A percentile compares a stretch with the other conserved stretches of the same genome.
phyloP scores from a whole-genome alignment of 805 yeast genomes.

The Clavispora phyllophila region DNA sequence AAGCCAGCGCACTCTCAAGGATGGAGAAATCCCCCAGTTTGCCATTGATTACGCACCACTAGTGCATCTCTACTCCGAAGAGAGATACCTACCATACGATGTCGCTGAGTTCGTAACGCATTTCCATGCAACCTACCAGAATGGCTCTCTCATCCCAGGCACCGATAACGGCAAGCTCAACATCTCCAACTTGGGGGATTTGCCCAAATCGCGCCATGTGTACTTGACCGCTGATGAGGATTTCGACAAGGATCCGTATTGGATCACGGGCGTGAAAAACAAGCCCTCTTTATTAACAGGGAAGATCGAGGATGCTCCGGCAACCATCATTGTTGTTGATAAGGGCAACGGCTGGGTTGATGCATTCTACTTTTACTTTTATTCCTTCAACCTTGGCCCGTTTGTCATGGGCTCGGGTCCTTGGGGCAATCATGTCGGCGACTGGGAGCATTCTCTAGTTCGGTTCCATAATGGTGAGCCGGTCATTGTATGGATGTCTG shows the following conservation, averaged over 20 bases:
- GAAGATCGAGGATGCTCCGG: slow-evolving; percentile 69
- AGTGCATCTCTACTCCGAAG: slow-evolving; percentile 86
- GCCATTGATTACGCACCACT: slow-evolving; percentile 66
- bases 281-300: slow-evolving; percentile 72
- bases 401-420: slow-evolving; percentile 98
- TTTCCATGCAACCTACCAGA: slow-evolving; percentile 51
- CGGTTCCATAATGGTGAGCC: slow-evolving; percentile 81
- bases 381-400: slow-evolving; percentile 91
- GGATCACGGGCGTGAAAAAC: slow-evolving; percentile 73
- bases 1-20: slow-evolving; percentile 33
- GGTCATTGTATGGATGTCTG: slow-evolving; percentile 88
- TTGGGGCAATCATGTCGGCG: slow-evolving; percentile 95
- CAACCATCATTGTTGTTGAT: slow-evolving; percentile 76
- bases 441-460: slow-evolving; percentile 94
- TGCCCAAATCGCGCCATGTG: slow-evolving; percentile 32
- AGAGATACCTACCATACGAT: slow-evolving; percentile 79
- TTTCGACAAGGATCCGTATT: slow-evolving; percentile 66
- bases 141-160: slow-evolving; percentile 40
- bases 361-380: slow-evolving; percentile 94
- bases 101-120: slow-evolving; percentile 62
- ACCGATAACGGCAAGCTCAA: slow-evolving; percentile 27
- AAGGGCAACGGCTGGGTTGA: slow-evolving; percentile 95
- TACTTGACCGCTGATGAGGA: slow-evolving; percentile 66
- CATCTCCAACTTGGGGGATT: slow-evolving; percentile 27
- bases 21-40: slow-evolving; percentile 61